These are phyloP conservation scores for Haplosporangium gracile DNA, from an alignment of 192 early-diverging fungal species.

Conservation along the genomic window DNA sequence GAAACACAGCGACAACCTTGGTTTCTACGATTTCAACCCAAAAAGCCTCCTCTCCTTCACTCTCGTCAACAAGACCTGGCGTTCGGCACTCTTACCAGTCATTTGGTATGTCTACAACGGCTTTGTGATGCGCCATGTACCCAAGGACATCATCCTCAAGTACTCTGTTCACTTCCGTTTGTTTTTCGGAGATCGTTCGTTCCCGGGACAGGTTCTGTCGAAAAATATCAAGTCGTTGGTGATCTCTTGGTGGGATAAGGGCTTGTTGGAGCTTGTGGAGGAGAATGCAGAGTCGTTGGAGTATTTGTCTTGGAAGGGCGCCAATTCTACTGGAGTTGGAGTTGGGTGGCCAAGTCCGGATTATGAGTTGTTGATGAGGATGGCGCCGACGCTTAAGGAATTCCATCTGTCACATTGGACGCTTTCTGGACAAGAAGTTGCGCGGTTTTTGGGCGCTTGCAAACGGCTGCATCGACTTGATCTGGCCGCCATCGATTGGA, in stretches of 20 bases:
- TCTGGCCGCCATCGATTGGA: conserved; percentile 34
- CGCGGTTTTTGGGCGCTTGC: conserved; percentile 19
- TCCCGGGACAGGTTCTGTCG: conserved; percentile 20
- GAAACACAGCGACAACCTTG: conserved; percentile 34
- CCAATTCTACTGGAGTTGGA: background rate
- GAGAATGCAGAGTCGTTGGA: conserved; percentile 28
- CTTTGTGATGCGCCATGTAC: conserved; percentile 29
- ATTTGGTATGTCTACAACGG: conserved; percentile 49
- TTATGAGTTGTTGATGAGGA: conserved; percentile 22
- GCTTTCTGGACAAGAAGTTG: conserved; percentile 12
- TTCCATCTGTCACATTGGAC: conserved; percentile 42
- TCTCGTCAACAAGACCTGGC: conserved; percentile 44
- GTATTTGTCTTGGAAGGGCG: conserved; percentile 35
- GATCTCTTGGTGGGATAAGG: conserved; percentile 38
- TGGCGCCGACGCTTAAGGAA: conserved; percentile 21
- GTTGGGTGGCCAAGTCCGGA: conserved; percentile 2
- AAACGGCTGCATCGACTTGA: conserved; percentile 4
- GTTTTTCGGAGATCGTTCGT: conserved; percentile 33
- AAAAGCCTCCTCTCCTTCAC: conserved; percentile 25
- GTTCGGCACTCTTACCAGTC: conserved; percentile 27
- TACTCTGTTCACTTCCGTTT: conserved; percentile 32
- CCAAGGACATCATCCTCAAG: conserved; percentile 36
- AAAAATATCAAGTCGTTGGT: conserved; percentile 24
- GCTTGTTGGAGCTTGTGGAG: conserved; percentile 19
- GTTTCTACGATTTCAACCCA: conserved; percentile 46